Percentiles rank a stretch among this genome's conserved stretches.
These are phyloP conservation scores for Umbilicaria muhlenbergii DNA, from an alignment of 495 filamentous ascomycete genomes.

Conservation along the genomic window DNA sequence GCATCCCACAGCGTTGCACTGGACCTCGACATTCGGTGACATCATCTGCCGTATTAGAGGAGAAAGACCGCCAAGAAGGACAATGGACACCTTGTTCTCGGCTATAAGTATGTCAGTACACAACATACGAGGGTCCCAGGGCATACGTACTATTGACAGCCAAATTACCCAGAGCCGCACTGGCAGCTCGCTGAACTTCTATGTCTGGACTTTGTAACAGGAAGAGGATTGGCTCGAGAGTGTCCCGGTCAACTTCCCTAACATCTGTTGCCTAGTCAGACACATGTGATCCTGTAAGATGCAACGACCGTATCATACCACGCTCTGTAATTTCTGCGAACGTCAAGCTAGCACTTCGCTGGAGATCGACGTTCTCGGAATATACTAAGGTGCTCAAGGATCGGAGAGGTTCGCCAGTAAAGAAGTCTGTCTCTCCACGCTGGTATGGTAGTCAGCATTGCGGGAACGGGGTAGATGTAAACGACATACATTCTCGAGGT, in stretches of 20 bases:
- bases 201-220: constrained; percentile 90
- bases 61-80: constrained; percentile 73
- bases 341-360: constrained; percentile 92
- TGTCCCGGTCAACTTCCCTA: constrained; percentile 84
- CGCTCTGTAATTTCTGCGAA: constrained; percentile 98
- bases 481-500: constrained; percentile 76
- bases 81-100: constrained; percentile 95
- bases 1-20: constrained; percentile 97
- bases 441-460: constrained; percentile 24
- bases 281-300: constrained; percentile 1
- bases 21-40: constrained; percentile 96
- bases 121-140: constrained; percentile 1
- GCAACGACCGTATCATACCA: constrained; percentile 41
- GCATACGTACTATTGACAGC: constrained; percentile 76
- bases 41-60: constrained; percentile 97
- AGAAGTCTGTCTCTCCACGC: constrained; percentile 95
- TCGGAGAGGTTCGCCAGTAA: constrained; percentile 87
- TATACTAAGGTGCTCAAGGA: constrained; percentile 92
- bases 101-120: constrained; percentile 44
- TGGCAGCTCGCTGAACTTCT: constrained; percentile 92
- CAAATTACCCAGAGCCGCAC: constrained; percentile 88
- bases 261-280: constrained; percentile 48
- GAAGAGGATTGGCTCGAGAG: constrained; percentile 88
- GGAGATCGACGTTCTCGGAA: constrained; percentile 96
- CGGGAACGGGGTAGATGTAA: constrained; percentile 2